A percentile compares a stretch with the other conserved stretches of the same genome.
phyloP scores from a whole-genome alignment of 331 rosid genomes.

The Saraca asoca region DNA sequence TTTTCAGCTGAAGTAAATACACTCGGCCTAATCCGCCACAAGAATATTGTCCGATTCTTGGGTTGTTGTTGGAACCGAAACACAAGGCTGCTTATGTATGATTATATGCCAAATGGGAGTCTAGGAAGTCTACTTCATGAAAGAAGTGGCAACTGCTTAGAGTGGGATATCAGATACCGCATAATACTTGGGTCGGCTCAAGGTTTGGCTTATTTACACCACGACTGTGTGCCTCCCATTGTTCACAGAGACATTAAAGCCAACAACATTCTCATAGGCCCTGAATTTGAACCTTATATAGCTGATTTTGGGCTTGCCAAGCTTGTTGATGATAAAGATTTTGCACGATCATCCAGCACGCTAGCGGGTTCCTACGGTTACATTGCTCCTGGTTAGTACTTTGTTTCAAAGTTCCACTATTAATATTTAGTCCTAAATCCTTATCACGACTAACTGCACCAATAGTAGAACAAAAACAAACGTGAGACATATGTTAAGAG shows the following conservation, averaged over 20 bases:
- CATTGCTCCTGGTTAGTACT: slow-evolving; percentile 82
- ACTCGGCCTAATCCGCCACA: slow-evolving; percentile 80
- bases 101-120: slow-evolving; percentile 86
- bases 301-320: slow-evolving; percentile 93
- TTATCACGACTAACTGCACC: background rate
- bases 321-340: slow-evolving; percentile 70
- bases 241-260: slow-evolving; percentile 92
- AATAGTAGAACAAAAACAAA: background rate
- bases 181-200: slow-evolving; percentile 85
- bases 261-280: slow-evolving; percentile 82
- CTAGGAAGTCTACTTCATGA: slow-evolving; percentile 77
- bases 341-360: slow-evolving; percentile 67
- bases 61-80: slow-evolving; percentile 85
- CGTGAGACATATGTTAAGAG: background rate
- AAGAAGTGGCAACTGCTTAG: slow-evolving; percentile 60
- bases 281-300: slow-evolving; percentile 74
- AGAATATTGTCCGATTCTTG: slow-evolving; percentile 84
- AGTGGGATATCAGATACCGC: slow-evolving; percentile 72
- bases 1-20: slow-evolving; percentile 76
- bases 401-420: slow-evolving; percentile 22
- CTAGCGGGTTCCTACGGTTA: slow-evolving; percentile 94
- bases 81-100: slow-evolving; percentile 77
- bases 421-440: background rate
- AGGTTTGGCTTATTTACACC: slow-evolving; percentile 91
- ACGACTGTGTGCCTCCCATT: slow-evolving; percentile 90